phyloP scores from a whole-genome alignment of 1,284 basidiomycete species.

The Heliocybe sulcata region DNA sequence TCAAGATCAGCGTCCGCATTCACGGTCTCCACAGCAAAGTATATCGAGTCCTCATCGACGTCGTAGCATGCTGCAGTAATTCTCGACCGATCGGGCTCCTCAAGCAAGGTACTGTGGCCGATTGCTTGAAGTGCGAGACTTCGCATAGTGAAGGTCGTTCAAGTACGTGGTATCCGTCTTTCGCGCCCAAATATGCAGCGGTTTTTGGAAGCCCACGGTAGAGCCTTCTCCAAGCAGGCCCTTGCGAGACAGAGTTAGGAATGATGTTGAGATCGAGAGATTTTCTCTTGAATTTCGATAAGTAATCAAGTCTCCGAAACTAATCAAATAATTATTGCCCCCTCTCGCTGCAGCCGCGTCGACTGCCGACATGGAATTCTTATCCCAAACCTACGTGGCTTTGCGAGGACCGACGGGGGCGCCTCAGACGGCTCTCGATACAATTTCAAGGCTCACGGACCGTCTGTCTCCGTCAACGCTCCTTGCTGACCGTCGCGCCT shows the following conservation, averaged over 20 bases:
- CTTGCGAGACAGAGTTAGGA: too few relatives aligned
- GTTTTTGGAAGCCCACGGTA: neutral
- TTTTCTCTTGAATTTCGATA: neutral
- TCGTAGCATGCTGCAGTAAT: slow-evolving; percentile 27
- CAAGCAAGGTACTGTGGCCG: neutral
- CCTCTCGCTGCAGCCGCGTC: neutral
- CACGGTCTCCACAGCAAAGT: slow-evolving; percentile 48
- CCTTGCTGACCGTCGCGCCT: slow-evolving; percentile 86
- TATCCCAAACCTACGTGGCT: slow-evolving; percentile 75
- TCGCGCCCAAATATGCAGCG: neutral
- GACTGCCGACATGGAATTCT: slow-evolving; percentile 57
- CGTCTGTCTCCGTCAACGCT: slow-evolving; percentile 81
- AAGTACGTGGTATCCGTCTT: too few relatives aligned
- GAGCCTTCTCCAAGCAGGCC: too few relatives aligned
- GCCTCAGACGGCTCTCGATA: slow-evolving; percentile 79
- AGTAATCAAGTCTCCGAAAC: neutral
- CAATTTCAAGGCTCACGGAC: slow-evolving; percentile 84
- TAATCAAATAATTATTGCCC: neutral
- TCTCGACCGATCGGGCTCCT: neutral
- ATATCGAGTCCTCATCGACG: slow-evolving; percentile 58
- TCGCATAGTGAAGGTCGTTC: neutral
- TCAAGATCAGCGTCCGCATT: slow-evolving; percentile 45
- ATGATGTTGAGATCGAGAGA: neutral
- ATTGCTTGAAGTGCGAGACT: neutral
- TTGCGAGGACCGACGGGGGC: slow-evolving; percentile 71